Conservation (phyloP, 768 basidiomycete genomes). For the Paxillus involutus region DNA sequence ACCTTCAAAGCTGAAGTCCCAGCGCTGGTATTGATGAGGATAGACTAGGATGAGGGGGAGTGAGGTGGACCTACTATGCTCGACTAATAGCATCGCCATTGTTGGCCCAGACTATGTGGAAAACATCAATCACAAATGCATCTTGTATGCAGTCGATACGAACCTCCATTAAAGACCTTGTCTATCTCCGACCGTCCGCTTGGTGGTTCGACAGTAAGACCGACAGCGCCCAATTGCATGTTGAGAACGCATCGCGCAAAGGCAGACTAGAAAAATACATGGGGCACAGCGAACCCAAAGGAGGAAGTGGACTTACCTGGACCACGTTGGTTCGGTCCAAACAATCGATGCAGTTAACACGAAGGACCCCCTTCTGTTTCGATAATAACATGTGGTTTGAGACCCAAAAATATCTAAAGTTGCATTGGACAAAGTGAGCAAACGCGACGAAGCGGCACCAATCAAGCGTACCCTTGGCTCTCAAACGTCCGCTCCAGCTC, state of each 20-base stretch:
- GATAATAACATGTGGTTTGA: conserved; percentile 69
- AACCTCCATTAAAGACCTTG: conserved; percentile 77
- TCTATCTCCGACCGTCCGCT: conserved; percentile 62
- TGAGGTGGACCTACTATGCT: conserved; percentile 60
- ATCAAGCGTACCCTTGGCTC: conserved; percentile 63
- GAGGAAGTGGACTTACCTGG: conserved; percentile 48
- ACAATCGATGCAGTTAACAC: conserved; percentile 95
- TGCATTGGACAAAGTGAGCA: conserved; percentile 1
- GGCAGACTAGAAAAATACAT: conserved; percentile 61
- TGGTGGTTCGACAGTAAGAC: conserved; percentile 56
- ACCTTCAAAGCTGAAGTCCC: conserved; percentile 97
- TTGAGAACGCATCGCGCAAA: conserved; percentile 84
- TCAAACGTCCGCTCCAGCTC: conserved; percentile 75
- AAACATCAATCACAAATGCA: neutral
- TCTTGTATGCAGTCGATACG: conserved; percentile 2
- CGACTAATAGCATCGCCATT: conserved; percentile 95
- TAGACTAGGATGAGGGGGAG: neutral
- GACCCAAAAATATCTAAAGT: conserved; percentile 76
- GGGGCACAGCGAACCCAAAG: conserved; percentile 1
- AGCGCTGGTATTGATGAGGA: conserved; percentile 52
- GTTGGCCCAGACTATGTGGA: conserved; percentile 85
- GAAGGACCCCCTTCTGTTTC: conserved; percentile 82
- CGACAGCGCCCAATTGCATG: conserved; percentile 71
- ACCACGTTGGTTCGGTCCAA: conserved; percentile 95
- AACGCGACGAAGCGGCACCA: neutral